These are phyloP conservation scores for Rubia occidens DNA, from an alignment of 305 asterid genomes.

Conservation along the genomic window DNA sequence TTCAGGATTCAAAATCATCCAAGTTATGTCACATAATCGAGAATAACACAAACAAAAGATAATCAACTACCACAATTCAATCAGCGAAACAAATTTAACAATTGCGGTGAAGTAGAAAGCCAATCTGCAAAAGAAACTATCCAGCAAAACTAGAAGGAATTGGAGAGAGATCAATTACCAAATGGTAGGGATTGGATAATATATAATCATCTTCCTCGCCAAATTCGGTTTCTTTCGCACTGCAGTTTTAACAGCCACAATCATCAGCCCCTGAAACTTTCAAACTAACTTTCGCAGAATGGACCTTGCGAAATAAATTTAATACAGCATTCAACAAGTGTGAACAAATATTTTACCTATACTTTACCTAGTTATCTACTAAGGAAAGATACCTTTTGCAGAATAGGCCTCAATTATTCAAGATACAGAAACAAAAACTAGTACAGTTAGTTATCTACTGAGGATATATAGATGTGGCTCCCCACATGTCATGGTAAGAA, in stretches of 20 bases:
- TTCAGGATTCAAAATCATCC: neutral
- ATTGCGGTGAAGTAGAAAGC: neutral
- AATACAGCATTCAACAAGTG: neutral
- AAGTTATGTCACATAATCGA: neutral
- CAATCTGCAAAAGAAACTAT: neutral
- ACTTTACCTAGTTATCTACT: neutral
- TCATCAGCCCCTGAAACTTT: slow-evolving; percentile 17
- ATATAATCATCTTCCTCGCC: slow-evolving; percentile 86
- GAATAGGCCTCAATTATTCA: too few relatives aligned
- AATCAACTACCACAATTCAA: neutral
- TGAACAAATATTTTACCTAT: neutral
- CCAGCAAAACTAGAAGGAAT: slow-evolving; percentile 13
- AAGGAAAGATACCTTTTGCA: neutral
- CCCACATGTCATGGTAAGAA: neutral
- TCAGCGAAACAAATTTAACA: too few relatives aligned
- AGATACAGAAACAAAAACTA: too few relatives aligned
- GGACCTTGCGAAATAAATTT: neutral
- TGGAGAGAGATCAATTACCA: slow-evolving; percentile 47
- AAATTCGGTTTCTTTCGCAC: slow-evolving; percentile 80
- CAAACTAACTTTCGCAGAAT: slow-evolving; percentile 1
- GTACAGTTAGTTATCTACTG: neutral
- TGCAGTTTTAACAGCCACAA: slow-evolving; percentile 31
- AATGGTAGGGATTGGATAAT: slow-evolving; percentile 89
- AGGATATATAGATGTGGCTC: neutral
- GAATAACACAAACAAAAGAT: neutral